phyloP scores from a whole-genome alignment of 805 yeast genomes.

The Suhomyces emberorum region DNA sequence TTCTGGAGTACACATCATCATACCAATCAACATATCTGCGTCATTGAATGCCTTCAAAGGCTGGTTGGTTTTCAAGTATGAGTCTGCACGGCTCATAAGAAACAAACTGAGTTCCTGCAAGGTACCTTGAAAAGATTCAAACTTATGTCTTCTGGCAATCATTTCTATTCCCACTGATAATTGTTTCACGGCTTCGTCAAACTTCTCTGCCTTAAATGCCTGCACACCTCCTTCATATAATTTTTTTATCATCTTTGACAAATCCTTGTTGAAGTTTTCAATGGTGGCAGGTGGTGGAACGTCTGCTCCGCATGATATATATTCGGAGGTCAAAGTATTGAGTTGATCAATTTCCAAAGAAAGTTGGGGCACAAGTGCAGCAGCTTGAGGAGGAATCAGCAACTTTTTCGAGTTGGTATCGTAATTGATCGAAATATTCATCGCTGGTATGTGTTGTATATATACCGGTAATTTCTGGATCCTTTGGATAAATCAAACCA shows the following conservation, averaged over 20 bases:
- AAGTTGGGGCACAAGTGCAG: constrained; percentile 23
- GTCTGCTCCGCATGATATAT: constrained; percentile 42
- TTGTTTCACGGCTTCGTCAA: constrained; percentile 60
- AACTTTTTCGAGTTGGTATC: constrained; percentile 28
- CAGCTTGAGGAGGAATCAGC: constrained; percentile 16
- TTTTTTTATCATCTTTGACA: constrained; percentile 59
- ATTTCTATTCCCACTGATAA: constrained; percentile 65
- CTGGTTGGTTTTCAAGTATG: constrained; percentile 53
- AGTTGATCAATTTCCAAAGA: constrained; percentile 43
- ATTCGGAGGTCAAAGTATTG: constrained; percentile 34
- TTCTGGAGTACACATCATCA: constrained; percentile 61
- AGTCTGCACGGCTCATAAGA: constrained; percentile 69
- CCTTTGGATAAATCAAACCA: no score
- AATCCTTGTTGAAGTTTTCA: constrained; percentile 52
- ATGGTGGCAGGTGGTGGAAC: constrained; percentile 55
- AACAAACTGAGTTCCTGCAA: constrained; percentile 65
- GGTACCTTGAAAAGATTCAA: constrained; percentile 71
- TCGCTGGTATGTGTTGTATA: no score
- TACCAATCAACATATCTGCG: constrained; percentile 59
- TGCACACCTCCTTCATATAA: constrained; percentile 62
- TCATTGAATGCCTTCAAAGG: constrained; percentile 64
- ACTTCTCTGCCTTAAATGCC: constrained; percentile 52
- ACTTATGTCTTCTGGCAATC: constrained; percentile 64
- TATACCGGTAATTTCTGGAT: no score
- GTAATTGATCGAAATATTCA: constrained; percentile 24